Conservation (phyloP, 1,139 yeast genomes). For the Pichiaceae sp. region DNA sequence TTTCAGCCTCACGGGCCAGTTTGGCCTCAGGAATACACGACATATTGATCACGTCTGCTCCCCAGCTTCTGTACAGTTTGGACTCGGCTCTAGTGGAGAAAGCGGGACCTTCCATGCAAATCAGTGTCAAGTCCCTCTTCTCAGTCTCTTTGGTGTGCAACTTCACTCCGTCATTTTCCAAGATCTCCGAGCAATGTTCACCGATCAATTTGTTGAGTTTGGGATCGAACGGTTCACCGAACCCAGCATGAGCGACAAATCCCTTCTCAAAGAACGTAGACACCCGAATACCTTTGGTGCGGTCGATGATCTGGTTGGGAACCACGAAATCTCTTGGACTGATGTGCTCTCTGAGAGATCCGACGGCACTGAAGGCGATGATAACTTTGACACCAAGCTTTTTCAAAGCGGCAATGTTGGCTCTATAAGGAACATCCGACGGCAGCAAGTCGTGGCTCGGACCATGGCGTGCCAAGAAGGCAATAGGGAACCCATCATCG, state of each 20-base stretch:
- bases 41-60: conserved; percentile 95
- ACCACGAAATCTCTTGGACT: conserved; percentile 91
- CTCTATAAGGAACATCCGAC: conserved; percentile 83
- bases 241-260: conserved; percentile 93
- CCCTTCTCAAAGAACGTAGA: conserved; percentile 89
- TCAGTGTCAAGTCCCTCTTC: conserved; percentile 66
- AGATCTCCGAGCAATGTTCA: conserved; percentile 45
- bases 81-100: conserved; percentile 98
- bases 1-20: conserved; percentile 94
- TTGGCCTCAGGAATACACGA: conserved; percentile 93
- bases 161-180: conserved; percentile 31
- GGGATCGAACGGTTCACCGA: conserved; percentile 92
- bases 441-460: conserved; percentile 83
- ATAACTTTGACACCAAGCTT: conserved; percentile 79
- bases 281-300: conserved; percentile 92
- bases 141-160: conserved; percentile 53
- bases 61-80: conserved; percentile 76
- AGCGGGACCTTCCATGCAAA: conserved; percentile 99
- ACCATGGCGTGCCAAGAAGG: conserved; percentile 95
- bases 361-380: conserved; percentile 92
- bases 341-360: conserved; percentile 83
- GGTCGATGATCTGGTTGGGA: conserved; percentile 91
- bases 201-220: conserved; percentile 59
- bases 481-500: conserved; percentile 71
- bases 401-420: conserved; percentile 94